phyloP scores from a whole-genome alignment of 2,329 filamentous ascomycete species.

The Coniochaeta ligniaria region DNA sequence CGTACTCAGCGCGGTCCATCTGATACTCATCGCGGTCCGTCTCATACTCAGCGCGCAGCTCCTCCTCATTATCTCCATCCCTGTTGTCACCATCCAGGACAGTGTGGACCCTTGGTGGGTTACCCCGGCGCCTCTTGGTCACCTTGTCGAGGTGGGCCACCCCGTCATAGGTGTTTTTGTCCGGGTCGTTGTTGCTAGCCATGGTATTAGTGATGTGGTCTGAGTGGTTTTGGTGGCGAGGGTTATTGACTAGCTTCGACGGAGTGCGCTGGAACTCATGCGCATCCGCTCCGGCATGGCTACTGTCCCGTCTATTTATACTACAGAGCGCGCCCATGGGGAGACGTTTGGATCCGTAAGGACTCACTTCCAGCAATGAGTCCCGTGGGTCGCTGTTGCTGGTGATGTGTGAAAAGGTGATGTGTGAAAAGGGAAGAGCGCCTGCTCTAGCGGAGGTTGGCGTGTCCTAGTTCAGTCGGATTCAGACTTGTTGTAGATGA shows the following conservation, averaged over 20 bases:
- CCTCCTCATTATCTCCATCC: too few relatives aligned
- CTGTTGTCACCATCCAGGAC: neutral
- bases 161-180: conserved; percentile 4
- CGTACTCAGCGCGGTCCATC: too few relatives aligned
- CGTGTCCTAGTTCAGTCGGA: neutral
- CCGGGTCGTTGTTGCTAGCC: conserved; percentile 6
- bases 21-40: too few relatives aligned
- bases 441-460: neutral
- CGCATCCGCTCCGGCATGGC: conserved; percentile 8
- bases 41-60: too few relatives aligned
- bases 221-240: conserved; percentile 4
- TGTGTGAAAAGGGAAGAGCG: neutral
- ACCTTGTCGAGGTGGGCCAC: neutral
- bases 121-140: neutral
- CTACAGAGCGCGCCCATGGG: neutral
- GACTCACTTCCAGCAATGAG: neutral
- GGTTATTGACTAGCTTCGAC: conserved; percentile 11
- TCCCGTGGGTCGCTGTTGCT: neutral
- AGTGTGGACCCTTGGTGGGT: neutral
- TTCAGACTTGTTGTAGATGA: neutral
- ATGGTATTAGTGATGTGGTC: conserved; percentile 8
- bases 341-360: neutral
- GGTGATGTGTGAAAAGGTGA: neutral
- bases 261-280: conserved; percentile 8
- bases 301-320: neutral